Percentiles rank a stretch among this genome's conserved stretches.
Conservation (phyloP, 2,329 filamentous ascomycete genomes). For the Aspergillaceae sp. region DNA sequence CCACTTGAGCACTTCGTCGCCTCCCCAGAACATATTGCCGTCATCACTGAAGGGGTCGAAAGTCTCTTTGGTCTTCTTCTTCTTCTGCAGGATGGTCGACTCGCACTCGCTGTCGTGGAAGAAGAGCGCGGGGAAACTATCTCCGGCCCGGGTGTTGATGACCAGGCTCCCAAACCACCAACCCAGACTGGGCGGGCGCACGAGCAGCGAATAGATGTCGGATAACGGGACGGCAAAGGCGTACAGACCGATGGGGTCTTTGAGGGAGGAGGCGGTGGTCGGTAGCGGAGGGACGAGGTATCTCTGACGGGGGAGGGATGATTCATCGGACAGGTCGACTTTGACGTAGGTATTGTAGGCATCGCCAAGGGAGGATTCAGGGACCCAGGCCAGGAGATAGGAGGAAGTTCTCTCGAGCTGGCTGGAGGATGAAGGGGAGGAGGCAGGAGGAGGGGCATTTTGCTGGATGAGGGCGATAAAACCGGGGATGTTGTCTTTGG, state of each 20-base stretch:
- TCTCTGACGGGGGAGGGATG: constrained; percentile 72
- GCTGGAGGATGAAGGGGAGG: constrained; percentile 11
- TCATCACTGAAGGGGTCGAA: constrained; percentile 85
- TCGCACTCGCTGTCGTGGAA: constrained; percentile 97
- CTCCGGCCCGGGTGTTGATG: constrained; percentile 81
- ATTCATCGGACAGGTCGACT: constrained; percentile 76
- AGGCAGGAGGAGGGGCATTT: constrained; percentile 45
- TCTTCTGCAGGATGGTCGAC: constrained; percentile 88
- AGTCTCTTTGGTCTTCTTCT: constrained; percentile 68
- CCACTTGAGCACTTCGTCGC: constrained; percentile 91
- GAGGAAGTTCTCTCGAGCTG: constrained; percentile 50
- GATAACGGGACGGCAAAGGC: constrained; percentile 85
- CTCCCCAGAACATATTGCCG: constrained; percentile 87
- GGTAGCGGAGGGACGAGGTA: constrained; percentile 89
- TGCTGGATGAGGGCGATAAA: constrained; percentile 92
- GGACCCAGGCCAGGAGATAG: constrained; percentile 85
- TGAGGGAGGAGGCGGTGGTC: constrained; percentile 67
- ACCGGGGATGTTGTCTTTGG: constrained; percentile 91
- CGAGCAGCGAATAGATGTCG: constrained; percentile 81
- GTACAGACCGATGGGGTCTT: constrained; percentile 65
- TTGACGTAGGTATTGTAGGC: constrained; percentile 87
- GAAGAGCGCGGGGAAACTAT: constrained; percentile 91
- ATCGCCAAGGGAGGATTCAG: constrained; percentile 79
- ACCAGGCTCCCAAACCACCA: constrained; percentile 98
- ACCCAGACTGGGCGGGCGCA: constrained; percentile 83